Conservation (phyloP, 345 rosid genomes). For the Heritiera fomes region DNA sequence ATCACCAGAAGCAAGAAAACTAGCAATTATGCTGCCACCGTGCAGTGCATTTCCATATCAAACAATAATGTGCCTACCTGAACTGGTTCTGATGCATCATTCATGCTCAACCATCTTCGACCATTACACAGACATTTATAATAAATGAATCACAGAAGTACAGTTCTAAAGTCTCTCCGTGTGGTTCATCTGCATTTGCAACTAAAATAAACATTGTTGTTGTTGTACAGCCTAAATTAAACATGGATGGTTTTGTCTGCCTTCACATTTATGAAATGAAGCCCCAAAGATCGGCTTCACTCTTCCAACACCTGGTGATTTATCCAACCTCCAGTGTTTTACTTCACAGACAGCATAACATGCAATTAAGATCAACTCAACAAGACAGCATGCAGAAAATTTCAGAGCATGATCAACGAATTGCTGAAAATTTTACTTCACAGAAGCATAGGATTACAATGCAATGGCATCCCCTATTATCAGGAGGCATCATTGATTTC, state of each 20-base stretch:
- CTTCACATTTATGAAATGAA: too few species aligned
- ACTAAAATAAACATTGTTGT: background rate
- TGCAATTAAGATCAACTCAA: background rate
- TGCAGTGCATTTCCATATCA: background rate
- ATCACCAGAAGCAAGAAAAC: background rate
- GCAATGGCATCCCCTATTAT: background rate
- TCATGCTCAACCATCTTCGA: background rate
- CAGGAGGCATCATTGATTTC: background rate
- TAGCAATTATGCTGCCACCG: background rate
- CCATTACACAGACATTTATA: background rate
- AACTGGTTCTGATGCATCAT: background rate
- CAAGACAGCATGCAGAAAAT: background rate
- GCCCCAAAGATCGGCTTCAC: background rate
- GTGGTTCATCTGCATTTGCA: background rate
- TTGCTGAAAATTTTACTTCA: background rate
- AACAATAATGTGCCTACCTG: background rate
- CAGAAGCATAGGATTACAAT: background rate
- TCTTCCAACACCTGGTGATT: background rate
- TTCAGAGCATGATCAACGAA: background rate
- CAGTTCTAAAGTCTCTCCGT: background rate
- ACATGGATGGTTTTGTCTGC: background rate
- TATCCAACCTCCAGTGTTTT: background rate
- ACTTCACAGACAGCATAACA: background rate
- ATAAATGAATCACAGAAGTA: background rate
- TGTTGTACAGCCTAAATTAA: background rate